These are phyloP conservation scores for Leptodontidium sp. DNA, from an alignment of 2,329 filamentous ascomycete genomes.

Conservation along the genomic window DNA sequence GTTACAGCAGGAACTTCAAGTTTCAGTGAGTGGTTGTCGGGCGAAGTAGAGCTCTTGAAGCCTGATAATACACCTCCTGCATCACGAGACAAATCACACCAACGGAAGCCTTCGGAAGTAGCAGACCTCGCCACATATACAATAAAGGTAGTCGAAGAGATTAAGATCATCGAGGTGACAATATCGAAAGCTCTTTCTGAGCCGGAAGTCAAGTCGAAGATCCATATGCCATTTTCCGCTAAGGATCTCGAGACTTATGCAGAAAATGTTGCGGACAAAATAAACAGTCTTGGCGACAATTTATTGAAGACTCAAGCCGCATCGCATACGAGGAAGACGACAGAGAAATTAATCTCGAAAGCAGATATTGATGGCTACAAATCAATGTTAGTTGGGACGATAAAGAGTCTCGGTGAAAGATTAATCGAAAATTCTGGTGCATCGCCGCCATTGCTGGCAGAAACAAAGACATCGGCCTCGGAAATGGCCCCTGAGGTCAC, in stretches of 20 bases:
- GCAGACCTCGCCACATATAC: neutral
- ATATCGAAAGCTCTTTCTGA: neutral
- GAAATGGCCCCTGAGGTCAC: too few relatives aligned
- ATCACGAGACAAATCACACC: neutral
- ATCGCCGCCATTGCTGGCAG: neutral
- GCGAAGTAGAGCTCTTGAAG: neutral
- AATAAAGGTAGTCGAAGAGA: neutral
- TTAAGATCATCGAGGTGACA: neutral
- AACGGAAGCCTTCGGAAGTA: neutral
- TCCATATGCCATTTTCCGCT: neutral
- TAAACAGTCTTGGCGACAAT: neutral
- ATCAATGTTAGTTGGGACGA: neutral
- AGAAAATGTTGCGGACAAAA: neutral
- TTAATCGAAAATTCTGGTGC: neutral
- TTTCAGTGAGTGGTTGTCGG: neutral
- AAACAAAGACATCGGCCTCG: neutral
- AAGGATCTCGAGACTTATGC: neutral
- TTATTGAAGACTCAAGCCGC: neutral
- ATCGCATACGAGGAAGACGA: neutral
- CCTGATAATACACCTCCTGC: neutral
- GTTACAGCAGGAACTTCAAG: neutral
- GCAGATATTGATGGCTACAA: neutral
- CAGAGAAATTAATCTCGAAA: neutral
- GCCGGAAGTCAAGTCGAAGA: neutral
- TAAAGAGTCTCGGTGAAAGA: neutral